A percentile compares a stretch with the other conserved stretches of the same genome.
These are phyloP conservation scores for Rhizopogon salebrosus DNA, from an alignment of 768 basidiomycete genomes.

Conservation along the genomic window DNA sequence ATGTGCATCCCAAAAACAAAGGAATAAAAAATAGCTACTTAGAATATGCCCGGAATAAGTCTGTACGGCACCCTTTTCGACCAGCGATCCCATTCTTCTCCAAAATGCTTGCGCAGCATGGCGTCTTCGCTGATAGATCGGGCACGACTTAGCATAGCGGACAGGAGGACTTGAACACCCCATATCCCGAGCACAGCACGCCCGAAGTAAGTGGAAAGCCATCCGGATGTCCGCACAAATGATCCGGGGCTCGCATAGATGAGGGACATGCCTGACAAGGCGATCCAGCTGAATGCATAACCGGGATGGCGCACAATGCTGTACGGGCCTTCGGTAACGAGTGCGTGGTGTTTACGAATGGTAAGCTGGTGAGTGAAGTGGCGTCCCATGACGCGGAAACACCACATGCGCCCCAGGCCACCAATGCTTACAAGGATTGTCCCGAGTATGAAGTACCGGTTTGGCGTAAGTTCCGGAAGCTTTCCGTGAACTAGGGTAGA, in stretches of 20 bases:
- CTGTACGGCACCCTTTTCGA: constrained; percentile 18
- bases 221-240: constrained; percentile 18
- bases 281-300: constrained; percentile 22
- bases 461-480: constrained; percentile 16
- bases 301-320: constrained; percentile 31
- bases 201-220: constrained; percentile 19
- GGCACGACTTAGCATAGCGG: constrained; percentile 22
- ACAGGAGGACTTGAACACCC: constrained; percentile 20
- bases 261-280: constrained; percentile 25
- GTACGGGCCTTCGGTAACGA: constrained; percentile 32
- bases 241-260: constrained; percentile 27
- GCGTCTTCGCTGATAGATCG: constrained; percentile 23
- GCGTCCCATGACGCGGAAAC: constrained; percentile 26
- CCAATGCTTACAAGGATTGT: constrained; percentile 23
- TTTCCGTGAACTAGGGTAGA: constrained; percentile 14
- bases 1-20: background rate
- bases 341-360: constrained; percentile 23
- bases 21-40: background rate
- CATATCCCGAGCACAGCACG: constrained; percentile 20
- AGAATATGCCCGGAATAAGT: constrained; percentile 24
- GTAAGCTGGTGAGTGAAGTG: constrained; percentile 32
- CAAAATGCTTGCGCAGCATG: constrained; percentile 16
- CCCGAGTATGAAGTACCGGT: constrained; percentile 26
- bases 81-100: constrained; percentile 20
- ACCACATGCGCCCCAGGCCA: constrained; percentile 30